Evolutionary conservation across 768 basidiomycete species (phyloP).

Genomic region (Termitomyces sp.): DNA sequence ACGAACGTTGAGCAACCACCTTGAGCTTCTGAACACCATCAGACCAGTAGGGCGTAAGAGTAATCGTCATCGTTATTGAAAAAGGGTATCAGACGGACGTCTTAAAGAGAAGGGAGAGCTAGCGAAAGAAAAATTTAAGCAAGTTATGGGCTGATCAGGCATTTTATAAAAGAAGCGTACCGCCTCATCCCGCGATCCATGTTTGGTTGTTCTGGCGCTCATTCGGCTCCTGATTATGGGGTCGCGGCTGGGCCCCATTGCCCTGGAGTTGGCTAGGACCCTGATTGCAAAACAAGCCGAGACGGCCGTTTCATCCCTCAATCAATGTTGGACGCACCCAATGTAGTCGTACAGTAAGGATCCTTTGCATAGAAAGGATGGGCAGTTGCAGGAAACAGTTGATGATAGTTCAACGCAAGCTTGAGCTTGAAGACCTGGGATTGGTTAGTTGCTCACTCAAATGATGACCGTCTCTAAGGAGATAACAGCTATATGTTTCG

Average conservation of each 20-base stretch:
- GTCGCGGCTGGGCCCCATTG: neutral
- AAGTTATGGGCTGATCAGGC: neutral
- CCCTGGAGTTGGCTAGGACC: conserved; percentile 8
- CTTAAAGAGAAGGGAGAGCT: neutral
- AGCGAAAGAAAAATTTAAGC: neutral
- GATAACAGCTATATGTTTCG: neutral
- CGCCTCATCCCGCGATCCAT: conserved; percentile 12
- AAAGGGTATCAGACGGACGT: neutral
- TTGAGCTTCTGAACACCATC: conserved; percentile 73
- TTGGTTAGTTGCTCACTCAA: neutral
- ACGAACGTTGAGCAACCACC: conserved; percentile 53
- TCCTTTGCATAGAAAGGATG: neutral
- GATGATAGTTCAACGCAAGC: neutral
- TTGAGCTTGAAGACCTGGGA: neutral
- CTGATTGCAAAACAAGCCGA: conserved; percentile 3
- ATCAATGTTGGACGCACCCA: neutral
- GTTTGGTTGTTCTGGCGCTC: conserved; percentile 6
- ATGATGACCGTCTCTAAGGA: conserved; percentile 1
- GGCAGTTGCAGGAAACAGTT: neutral
- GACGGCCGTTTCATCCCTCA: neutral
- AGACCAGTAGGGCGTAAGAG: conserved; percentile 69
- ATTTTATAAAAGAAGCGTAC: conserved; percentile 8
- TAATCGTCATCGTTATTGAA: conserved; percentile 45
- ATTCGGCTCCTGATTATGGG: conserved; percentile 2
- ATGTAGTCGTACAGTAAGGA: neutral